Base-by-base conservation (phyloP, 306 rosid species). In the Cicer judaicum region DNA sequence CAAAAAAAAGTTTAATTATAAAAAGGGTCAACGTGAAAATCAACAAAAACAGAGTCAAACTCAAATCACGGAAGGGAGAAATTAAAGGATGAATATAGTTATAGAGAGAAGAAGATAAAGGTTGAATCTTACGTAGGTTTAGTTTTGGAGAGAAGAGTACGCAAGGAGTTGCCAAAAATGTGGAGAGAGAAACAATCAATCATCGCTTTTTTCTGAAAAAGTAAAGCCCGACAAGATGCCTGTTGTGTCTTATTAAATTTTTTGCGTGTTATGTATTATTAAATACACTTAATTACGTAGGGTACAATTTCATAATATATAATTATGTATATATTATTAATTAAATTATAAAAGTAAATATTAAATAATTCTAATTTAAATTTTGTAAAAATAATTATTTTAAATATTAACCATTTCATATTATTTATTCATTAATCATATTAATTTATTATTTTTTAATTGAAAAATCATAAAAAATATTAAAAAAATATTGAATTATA, bases 91-190 rank as follows among this genome's bases (percentile, higher is more conserved):
- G 42, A 49, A 74, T 55, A 61, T 77, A 16, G 63, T 49, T 8
- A 29, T 13, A 18, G 62, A n/a, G 19, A 59, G 53, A 59, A 7
- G 24, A n/a, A 15, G 72, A 64, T 9, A 54, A 44, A 72, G 52
- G 19, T 16, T 15, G 56, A 60, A 15, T 41, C 12, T 70, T 84
- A 90, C 91, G 90, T 87, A 63, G 12, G 82, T 47, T 72, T 55
- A 29, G 80, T 59, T 49, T 65, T 55, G 15, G 70, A 42, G 5
- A 73, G 69, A 57, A 67, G 55, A 68, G 84, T 46, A 82, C 68
- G 80, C 42, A 72, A 50, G 36, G 42, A 83, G 81, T 77, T 66
- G 86, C 89, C 77, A 87, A 89, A 88, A 93, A 86, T 81, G 84
- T 85, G 91, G 89, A 88, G 87, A 76, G 82, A 76, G 77, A 78